A percentile compares a stretch with the other conserved stretches of the same genome.
phyloP scores from a whole-genome alignment of 768 basidiomycete genomes.

The Naganishia onofrii region DNA sequence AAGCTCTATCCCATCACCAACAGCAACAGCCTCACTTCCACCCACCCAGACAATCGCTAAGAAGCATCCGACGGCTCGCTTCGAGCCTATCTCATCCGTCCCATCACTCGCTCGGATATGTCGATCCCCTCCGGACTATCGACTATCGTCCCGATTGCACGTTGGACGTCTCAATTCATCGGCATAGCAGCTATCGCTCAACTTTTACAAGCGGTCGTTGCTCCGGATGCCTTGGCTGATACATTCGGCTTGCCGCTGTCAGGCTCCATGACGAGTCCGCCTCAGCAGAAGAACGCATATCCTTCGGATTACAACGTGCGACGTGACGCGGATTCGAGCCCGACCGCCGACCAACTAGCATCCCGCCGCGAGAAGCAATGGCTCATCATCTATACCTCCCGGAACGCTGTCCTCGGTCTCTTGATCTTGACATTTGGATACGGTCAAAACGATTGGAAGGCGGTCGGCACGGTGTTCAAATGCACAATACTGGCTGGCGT shows the following conservation, averaged over 20 bases:
- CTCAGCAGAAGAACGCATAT: not conserved
- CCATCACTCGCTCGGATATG: not conserved
- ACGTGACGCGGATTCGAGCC: not conserved
- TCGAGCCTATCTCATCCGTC: too few species aligned
- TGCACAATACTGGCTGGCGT: constrained; percentile 10
- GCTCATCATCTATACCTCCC: constrained; percentile 14
- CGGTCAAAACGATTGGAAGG: constrained; percentile 16
- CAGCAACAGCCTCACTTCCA: too few species aligned
- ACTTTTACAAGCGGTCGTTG: not conserved
- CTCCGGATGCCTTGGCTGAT: constrained; percentile 4
- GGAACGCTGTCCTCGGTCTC: constrained; percentile 11
- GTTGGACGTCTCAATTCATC: constrained; percentile 2
- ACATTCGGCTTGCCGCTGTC: constrained; percentile 2
- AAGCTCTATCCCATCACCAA: too few species aligned
- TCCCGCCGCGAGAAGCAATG: constrained; percentile 7
- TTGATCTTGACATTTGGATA: constrained; percentile 6
- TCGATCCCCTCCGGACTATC: constrained; percentile 8
- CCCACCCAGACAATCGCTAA: too few species aligned
- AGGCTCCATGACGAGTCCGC: not conserved
- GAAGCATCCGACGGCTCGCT: too few species aligned
- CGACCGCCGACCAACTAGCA: not conserved
- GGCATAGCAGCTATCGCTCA: constrained; percentile 12
- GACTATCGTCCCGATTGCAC: constrained; percentile 8
- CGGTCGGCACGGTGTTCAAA: constrained; percentile 13
- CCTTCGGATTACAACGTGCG: not conserved